Evolutionary conservation across 176 grass and related monocot genomes (phyloP).

Genomic region (Raddia distichophylla): DNA sequence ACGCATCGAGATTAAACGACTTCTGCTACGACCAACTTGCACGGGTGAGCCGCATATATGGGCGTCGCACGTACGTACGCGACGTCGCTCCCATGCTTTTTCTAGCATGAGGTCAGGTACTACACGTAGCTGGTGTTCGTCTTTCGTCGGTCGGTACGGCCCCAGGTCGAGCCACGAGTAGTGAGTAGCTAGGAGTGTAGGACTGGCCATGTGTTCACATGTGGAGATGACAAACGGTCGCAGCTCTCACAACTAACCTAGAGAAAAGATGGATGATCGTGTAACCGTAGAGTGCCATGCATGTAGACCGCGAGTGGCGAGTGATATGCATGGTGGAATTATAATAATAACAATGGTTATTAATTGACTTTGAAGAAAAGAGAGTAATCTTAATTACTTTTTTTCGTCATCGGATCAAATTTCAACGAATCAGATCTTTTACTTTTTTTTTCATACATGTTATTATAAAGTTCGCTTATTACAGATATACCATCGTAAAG

Average conservation of each 20-base stretch:
- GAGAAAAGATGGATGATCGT: background rate
- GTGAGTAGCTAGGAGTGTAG: background rate
- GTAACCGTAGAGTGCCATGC: background rate
- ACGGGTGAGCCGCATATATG: constrained; percentile 1
- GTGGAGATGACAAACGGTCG: background rate
- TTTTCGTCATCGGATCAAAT: too few species aligned
- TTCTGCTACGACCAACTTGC: background rate
- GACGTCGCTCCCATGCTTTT: background rate
- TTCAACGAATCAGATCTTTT: too few species aligned
- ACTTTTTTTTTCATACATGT: too few species aligned
- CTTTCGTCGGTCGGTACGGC: background rate
- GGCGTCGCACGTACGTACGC: too few species aligned
- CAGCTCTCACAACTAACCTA: background rate
- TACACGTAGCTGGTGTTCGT: background rate
- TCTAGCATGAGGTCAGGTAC: background rate
- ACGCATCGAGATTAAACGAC: background rate
- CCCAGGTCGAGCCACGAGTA: background rate
- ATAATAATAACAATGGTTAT: background rate
- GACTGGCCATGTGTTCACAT: constrained; percentile 23
- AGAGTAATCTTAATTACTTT: too few species aligned
- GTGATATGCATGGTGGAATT: background rate
- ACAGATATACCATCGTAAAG: too few species aligned
- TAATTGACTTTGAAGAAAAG: too few species aligned
- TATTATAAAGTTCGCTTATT: too few species aligned
- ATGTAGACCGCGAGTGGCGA: background rate